Percentiles rank a stretch among this genome's conserved stretches.
Evolutionary conservation across 2,329 filamentous ascomycete species (phyloP).

Genomic region (Zymoseptoria tritici): DNA sequence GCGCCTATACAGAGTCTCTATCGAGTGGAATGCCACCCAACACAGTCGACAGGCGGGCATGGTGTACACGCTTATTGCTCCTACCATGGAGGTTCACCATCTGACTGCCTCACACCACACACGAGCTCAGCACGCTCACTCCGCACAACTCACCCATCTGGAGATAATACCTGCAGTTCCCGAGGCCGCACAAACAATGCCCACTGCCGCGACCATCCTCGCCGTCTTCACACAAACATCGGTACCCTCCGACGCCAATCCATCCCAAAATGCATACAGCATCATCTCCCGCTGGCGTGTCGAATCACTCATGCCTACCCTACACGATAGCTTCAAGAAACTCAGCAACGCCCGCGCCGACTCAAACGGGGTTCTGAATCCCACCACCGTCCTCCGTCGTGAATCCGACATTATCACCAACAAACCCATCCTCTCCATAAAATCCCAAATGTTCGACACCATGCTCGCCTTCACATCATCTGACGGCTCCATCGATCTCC

Average conservation of each 20-base stretch:
- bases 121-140: constrained; percentile 21
- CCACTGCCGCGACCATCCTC: constrained; percentile 48
- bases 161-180: constrained; percentile 43
- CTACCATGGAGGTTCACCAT: constrained; percentile 23
- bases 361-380: constrained; percentile 11
- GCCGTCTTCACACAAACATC: constrained; percentile 59
- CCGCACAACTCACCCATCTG: constrained; percentile 21
- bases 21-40: constrained; percentile 60
- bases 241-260: constrained; percentile 34
- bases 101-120: constrained; percentile 21
- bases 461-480: constrained; percentile 66
- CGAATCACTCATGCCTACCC: constrained; percentile 38
- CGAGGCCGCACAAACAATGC: constrained; percentile 46
- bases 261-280: constrained; percentile 60
- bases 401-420: constrained; percentile 61
- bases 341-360: constrained; percentile 20
- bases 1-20: constrained; percentile 62
- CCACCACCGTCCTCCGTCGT: constrained; percentile 49
- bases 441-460: constrained; percentile 62
- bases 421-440: constrained; percentile 63
- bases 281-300: constrained; percentile 79
- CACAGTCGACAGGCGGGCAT: constrained; percentile 26
- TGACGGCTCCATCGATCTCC: constrained; percentile 74
- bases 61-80: constrained; percentile 22
- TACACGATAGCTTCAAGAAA: constrained; percentile 33